Evolutionary conservation across 768 basidiomycete species (phyloP), one percentile per base, ranked within the genome.

Genomic region (Rhizopogon salebrosus): DNA sequence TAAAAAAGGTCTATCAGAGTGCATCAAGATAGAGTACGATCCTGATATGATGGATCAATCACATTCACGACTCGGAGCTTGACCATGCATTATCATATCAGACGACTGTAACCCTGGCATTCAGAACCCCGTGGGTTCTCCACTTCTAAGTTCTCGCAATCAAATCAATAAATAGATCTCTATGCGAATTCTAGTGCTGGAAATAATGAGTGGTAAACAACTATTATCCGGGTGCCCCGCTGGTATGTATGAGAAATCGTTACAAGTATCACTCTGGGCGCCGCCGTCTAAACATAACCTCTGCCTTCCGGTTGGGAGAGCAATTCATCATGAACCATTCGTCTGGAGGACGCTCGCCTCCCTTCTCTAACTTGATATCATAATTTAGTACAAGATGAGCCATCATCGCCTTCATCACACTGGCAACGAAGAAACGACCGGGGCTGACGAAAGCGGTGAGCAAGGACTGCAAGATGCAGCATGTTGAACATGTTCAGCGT

Each of bases 381-480:
- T 75, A 76, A 53, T 67, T 64, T 49, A 72, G 49, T 11, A 76
- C 62, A 54, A 77, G 55, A 53, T 73, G 63, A 26, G 75, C 75
- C 61, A 74, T 62, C 58, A 72, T 67, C 1, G 68, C 62, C 27
- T 75, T 76, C 61, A 76, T 61, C 60, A 66, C 59, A 23, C 67
- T 66, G 4, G 72, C 71, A 24, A 64, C 72, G 52, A 77, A 75
- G 57, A 73, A 75, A 9, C 75, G 67, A 4, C 75, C 75, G 3
- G 75, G 74, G 53, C 74, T 75, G 52, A 14, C 29, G n/a, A 22
- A 26, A 40, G 22, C 18, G 8, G 52, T 60, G 38, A 60, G 52
- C 34, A 37, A 18, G 16, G 37, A 37, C 36, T 23, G 49, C n/a
- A 38, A 42, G 22, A 29, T 11, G 27, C 27, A 46, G 20, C n/a